Base-by-base conservation (phyloP, 805 yeast genomes). In the Starmerella riodocensis region DNA sequence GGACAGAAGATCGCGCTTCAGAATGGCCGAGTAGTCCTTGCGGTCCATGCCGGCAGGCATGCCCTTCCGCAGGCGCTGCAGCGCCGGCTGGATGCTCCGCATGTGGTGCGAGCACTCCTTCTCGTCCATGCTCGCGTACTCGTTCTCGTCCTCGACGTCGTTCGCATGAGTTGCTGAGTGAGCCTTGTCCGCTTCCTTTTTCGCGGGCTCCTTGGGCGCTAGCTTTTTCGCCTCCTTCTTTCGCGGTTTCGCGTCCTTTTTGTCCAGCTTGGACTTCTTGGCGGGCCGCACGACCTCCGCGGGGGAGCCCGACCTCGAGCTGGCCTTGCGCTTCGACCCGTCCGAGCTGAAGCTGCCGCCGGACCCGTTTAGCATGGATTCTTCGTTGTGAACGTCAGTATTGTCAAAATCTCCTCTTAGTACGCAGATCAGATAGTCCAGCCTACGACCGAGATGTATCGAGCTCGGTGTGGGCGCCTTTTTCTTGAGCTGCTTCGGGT, bases 371-470 rank as follows among this genome's bases (percentile, higher is more conserved):
- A 9, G 37, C 20, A 1, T 34, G 4, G 25, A 11, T 11, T 9
- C 16, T n/a, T 29, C 34, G n/a, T 11, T 29, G 20, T 16, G 12
- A n/a, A 4, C 4, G 13, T 29, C 33, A 9, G 51, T 16, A 13
- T 35, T 14, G 23, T 34, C 48, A 6, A 62, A 69, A 20, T 70
- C 77, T 16, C 76, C 94, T 45, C 69, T 69, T 49, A 88, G 61
- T 9, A 83, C 75, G 2, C 73, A 60, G 21, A 88, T 69, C 52
- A 91, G 66, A 53, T 86, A 88, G 56, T 93, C 98, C 1, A 83
- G 76, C 56, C 99, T 74, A 60, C 99, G 74, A 9, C 82, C 83
- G 36, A 91, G 65, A 60, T 91, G 99, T 14, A 91, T 91, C 3
- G 95, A 71, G 7, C 93, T 91, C 0, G 98, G 97, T 17, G 61